These are phyloP conservation scores for Parastagonospora nodorum DNA, from an alignment of 2,329 filamentous ascomycete genomes.

Conservation along the genomic window DNA sequence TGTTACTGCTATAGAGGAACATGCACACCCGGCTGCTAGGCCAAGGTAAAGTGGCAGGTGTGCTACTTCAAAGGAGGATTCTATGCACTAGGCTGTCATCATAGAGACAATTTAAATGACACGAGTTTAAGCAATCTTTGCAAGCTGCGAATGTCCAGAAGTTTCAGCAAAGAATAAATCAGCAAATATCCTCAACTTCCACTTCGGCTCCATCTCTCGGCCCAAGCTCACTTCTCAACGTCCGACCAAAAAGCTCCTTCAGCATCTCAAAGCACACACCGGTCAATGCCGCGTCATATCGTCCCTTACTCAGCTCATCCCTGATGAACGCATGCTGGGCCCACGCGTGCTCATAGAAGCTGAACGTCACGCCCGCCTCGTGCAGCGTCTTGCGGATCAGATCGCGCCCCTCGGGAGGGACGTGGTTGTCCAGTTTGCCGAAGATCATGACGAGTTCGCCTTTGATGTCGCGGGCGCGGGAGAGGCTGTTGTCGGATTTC, in stretches of 20 bases:
- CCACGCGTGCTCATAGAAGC: constrained; percentile 89
- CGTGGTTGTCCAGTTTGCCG: constrained; percentile 88
- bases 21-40: no score
- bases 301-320: constrained; percentile 82
- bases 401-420: constrained; percentile 80
- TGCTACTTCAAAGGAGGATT: no score
- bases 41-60: no score
- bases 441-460: constrained; percentile 89
- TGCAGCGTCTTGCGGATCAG: constrained; percentile 81
- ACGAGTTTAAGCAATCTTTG: no score
- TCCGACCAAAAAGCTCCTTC: constrained; percentile 80
- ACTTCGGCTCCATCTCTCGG: constrained; percentile 64
- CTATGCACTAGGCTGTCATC: no score
- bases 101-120: no score
- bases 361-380: constrained; percentile 74
- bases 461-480: constrained; percentile 68
- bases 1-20: no score
- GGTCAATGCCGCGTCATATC: constrained; percentile 85
- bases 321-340: constrained; percentile 67
- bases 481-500: constrained; percentile 66
- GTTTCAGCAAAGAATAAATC: not conserved
- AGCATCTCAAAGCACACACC: constrained; percentile 92
- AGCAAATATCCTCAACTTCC: constrained; percentile 73
- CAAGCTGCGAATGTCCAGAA: no score
- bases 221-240: constrained; percentile 79